phyloP scores from a whole-genome alignment of 495 filamentous ascomycete genomes.

The Neurospora sp. region DNA sequence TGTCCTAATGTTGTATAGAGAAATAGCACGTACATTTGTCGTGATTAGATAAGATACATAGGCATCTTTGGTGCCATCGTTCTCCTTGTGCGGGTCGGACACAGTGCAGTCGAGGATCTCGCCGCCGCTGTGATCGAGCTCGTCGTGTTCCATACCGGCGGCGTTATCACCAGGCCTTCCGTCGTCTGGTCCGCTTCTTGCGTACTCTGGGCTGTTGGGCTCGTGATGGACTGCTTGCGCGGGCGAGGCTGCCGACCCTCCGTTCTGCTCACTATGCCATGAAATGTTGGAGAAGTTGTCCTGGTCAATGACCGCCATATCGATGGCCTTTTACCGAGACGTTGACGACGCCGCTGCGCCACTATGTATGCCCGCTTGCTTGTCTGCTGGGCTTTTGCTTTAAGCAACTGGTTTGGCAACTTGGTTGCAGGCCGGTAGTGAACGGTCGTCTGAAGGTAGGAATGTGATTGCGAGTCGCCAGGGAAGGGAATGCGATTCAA shows the following conservation, averaged over 20 bases:
- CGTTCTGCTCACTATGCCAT: constrained; percentile 33
- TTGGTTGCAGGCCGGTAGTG: neutral
- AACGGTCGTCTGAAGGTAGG: neutral
- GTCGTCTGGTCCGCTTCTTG: constrained; percentile 13
- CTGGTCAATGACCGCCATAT: constrained; percentile 38
- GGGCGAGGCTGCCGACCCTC: constrained; percentile 6
- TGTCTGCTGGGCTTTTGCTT: neutral
- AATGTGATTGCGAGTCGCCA: neutral
- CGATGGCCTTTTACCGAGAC: neutral
- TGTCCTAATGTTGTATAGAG: neutral
- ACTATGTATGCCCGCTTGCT: neutral
- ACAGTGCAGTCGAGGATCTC: constrained; percentile 80
- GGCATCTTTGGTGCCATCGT: constrained; percentile 93
- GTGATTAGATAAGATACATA: constrained; percentile 93
- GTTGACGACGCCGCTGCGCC: neutral
- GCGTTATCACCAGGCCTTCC: constrained; percentile 9
- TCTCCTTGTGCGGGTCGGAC: constrained; percentile 75
- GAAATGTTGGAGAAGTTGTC: constrained; percentile 43
- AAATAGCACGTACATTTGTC: constrained; percentile 56
- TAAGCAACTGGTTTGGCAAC: neutral
- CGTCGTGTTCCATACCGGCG: constrained; percentile 23
- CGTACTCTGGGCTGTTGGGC: constrained; percentile 8
- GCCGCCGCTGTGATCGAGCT: constrained; percentile 60
- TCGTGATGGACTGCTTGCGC: constrained; percentile 5
- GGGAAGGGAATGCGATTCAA: neutral